Percentiles rank a stretch among this genome's conserved stretches.
Evolutionary conservation across 305 asterid genomes (phyloP).

Genomic region (Fraxinus baroniana): DNA sequence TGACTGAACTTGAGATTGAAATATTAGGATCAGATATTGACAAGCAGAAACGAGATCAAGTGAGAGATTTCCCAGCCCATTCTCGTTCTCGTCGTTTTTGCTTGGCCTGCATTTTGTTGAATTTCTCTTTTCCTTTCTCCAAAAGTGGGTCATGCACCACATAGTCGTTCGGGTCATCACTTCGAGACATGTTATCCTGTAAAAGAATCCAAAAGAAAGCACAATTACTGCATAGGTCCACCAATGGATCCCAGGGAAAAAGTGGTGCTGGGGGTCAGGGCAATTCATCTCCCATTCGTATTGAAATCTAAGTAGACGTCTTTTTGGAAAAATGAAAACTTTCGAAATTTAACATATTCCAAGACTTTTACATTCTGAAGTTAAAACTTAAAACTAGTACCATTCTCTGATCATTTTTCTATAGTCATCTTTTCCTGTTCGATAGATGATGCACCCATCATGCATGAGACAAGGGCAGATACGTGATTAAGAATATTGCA

Average conservation of each 20-base stretch:
- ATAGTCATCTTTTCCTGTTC: background rate
- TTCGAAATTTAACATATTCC: background rate
- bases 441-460: background rate
- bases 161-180: conserved; percentile 83
- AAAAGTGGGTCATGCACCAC: conserved; percentile 88
- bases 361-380: background rate
- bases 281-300: background rate
- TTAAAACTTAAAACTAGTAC: background rate
- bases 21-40: background rate
- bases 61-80: conserved; percentile 95
- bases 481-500: background rate
- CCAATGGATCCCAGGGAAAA: background rate
- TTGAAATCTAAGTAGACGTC: background rate
- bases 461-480: background rate
- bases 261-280: background rate
- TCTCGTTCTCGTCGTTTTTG: conserved; percentile 82
- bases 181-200: conserved; percentile 91
- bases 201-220: conserved; percentile 11
- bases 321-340: background rate
- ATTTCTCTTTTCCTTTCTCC: conserved; percentile 96
- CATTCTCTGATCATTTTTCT: background rate
- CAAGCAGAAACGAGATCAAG: conserved; percentile 37
- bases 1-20: background rate
- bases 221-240: background rate
- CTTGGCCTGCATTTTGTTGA: conserved; percentile 88